Percentiles rank a stretch among this genome's conserved stretches.
These are phyloP conservation scores for Suhomyces pyralidae DNA, from an alignment of 805 yeast species.

Conservation along the genomic window DNA sequence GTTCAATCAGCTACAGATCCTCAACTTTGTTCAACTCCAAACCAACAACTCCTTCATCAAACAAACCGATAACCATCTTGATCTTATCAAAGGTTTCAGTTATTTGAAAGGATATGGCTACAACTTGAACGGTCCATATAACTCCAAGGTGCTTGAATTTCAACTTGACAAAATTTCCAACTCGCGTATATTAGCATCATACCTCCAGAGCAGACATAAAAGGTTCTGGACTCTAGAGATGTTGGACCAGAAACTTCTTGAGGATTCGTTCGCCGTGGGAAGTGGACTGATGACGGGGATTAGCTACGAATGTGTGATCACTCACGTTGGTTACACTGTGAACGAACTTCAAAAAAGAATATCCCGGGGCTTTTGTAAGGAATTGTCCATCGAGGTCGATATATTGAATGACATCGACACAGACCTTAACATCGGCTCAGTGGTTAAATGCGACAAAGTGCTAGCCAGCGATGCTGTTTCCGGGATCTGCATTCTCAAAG, in stretches of 20 bases:
- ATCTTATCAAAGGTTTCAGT: conserved; percentile 15
- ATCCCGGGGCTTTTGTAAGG: conserved; percentile 47
- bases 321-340: conserved; percentile 23
- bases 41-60: conserved; percentile 6
- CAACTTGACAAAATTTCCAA: conserved; percentile 15
- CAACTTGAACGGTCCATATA: conserved; percentile 32
- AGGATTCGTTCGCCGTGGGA: neutral
- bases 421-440: conserved; percentile 40
- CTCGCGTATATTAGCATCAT: conserved; percentile 11
- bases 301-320: conserved; percentile 41
- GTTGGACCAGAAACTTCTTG: conserved; percentile 14
- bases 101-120: conserved; percentile 33
- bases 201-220: conserved; percentile 14
- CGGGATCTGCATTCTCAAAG: conserved; percentile 39
- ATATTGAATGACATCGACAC: conserved; percentile 19
- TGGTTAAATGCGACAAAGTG: conserved; percentile 44
- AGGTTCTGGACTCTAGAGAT: conserved; percentile 25
- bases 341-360: conserved; percentile 18
- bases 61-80: conserved; percentile 6
- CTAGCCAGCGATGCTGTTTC: conserved; percentile 39
- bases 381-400: conserved; percentile 47
- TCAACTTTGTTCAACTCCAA: conserved; percentile 24
- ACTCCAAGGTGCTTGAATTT: conserved; percentile 11
- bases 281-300: conserved; percentile 1
- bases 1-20: conserved; percentile 38